Conservation (phyloP, 2,329 filamentous ascomycete species). For the Talaromyces piceae region DNA sequence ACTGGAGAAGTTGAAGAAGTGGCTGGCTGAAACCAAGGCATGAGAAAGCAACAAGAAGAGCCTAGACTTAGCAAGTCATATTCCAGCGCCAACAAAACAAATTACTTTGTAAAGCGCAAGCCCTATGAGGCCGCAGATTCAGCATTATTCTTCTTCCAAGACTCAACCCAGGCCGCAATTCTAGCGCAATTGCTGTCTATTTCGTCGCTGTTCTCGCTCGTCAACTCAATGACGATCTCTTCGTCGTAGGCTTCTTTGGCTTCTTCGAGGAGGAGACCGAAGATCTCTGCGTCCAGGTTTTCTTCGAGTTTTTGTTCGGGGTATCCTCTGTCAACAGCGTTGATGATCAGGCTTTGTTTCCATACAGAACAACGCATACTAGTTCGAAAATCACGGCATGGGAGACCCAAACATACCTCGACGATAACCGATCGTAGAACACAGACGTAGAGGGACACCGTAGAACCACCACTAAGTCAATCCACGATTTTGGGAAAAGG, state of each 20-base stretch:
- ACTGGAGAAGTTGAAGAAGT: conserved; percentile 75
- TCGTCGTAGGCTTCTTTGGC: conserved; percentile 78
- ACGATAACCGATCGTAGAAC: conserved; percentile 75
- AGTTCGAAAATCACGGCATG: background rate
- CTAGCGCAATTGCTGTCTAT: conserved; percentile 84
- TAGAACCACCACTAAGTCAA: conserved; percentile 90
- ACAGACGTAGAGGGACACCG: conserved; percentile 66
- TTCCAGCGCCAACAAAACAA: background rate
- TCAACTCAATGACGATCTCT: conserved; percentile 81
- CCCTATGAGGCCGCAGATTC: conserved; percentile 3
- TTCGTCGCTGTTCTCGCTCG: conserved; percentile 72
- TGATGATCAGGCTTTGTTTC: conserved; percentile 2
- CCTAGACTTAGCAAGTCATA: background rate
- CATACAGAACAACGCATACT: background rate
- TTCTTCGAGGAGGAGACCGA: conserved; percentile 88
- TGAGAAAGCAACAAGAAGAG: background rate
- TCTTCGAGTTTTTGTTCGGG: conserved; percentile 83
- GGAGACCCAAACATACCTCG: conserved; percentile 47
- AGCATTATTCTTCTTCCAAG: conserved; percentile 60
- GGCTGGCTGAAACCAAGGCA: conserved; percentile 53
- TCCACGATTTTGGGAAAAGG: conserved; percentile 84
- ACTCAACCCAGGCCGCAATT: conserved; percentile 70
- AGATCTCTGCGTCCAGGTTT: conserved; percentile 95
- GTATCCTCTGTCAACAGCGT: conserved; percentile 55
- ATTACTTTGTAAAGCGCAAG: no score